Evolutionary conservation across 176 grass and related monocot species (phyloP).

Genomic region (Saccharum officinarum): DNA sequence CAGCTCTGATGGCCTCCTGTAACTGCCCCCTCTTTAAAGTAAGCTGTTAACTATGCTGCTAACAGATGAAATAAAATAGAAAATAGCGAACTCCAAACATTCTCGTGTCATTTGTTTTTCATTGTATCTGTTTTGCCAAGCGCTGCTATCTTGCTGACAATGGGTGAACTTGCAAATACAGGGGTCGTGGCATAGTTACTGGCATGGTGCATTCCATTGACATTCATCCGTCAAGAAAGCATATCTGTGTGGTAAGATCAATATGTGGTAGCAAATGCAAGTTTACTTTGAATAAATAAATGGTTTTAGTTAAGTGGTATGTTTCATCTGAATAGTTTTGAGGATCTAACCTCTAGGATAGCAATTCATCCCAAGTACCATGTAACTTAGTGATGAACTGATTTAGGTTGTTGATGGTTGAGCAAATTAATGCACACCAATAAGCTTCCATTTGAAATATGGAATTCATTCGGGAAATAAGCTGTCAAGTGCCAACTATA

Average conservation of each 20-base stretch:
- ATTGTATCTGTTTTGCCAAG: not conserved
- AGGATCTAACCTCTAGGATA: not conserved
- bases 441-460: not conserved
- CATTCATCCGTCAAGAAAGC: constrained; percentile 92
- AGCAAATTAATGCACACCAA: not conserved
- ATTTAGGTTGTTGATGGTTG: not conserved
- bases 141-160: constrained; percentile 13
- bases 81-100: not conserved
- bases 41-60: not conserved
- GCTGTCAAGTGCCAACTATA: not conserved
- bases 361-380: not conserved
- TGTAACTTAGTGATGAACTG: not conserved
- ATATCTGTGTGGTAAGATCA: constrained; percentile 77
- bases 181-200: constrained; percentile 50
- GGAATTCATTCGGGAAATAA: not conserved
- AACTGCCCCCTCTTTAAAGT: not conserved
- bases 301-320: not conserved
- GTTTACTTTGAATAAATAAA: constrained; percentile 11
- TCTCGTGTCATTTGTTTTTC: not conserved
- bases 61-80: not conserved
- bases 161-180: constrained; percentile 32
- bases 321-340: not conserved
- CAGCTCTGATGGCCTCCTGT: not conserved
- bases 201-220: constrained; percentile 89
- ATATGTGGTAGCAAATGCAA: not conserved